Conservation (phyloP, 805 yeast species). For the Lachancea lanzarotensis region DNA sequence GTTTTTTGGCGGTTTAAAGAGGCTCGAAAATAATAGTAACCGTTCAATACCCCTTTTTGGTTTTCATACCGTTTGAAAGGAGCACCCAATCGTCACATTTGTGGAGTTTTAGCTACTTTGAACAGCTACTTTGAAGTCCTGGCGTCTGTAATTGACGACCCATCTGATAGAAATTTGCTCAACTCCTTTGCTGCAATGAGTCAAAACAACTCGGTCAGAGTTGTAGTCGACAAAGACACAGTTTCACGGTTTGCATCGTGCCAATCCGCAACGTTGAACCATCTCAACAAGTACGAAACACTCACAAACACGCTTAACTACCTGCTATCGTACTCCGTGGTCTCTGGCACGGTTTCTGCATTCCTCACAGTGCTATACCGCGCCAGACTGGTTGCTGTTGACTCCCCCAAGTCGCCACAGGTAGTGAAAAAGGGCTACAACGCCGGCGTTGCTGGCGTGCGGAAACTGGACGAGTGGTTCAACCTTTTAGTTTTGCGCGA, state of each 20-base stretch:
- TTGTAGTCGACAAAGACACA: slow-evolving; percentile 21
- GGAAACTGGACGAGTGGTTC: slow-evolving; percentile 21
- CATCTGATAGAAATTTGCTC: slow-evolving; percentile 2
- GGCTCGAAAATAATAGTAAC: neutral
- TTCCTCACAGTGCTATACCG: slow-evolving; percentile 10
- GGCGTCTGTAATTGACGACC: slow-evolving; percentile 3
- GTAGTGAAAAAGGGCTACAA: slow-evolving; percentile 16
- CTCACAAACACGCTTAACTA: slow-evolving; percentile 13
- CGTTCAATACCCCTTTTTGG: too few species aligned
- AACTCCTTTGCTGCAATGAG: slow-evolving; percentile 1
- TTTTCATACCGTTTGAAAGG: too few species aligned
- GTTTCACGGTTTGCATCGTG: slow-evolving; percentile 21
- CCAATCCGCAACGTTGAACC: slow-evolving; percentile 23
- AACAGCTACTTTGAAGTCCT: neutral
- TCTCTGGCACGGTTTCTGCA: slow-evolving; percentile 16
- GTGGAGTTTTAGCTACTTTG: neutral
- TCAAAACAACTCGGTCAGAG: slow-evolving; percentile 10
- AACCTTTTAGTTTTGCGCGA: slow-evolving; percentile 26
- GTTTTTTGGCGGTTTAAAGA: neutral
- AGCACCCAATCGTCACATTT: too few species aligned
- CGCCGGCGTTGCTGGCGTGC: slow-evolving; percentile 6
- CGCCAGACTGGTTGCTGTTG: slow-evolving; percentile 13
- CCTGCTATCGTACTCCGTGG: slow-evolving; percentile 15
- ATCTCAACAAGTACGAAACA: slow-evolving; percentile 19
- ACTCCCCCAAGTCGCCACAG: slow-evolving; percentile 17